Conservation (phyloP, 306 rosid species). For the Prunus salicina region DNA sequence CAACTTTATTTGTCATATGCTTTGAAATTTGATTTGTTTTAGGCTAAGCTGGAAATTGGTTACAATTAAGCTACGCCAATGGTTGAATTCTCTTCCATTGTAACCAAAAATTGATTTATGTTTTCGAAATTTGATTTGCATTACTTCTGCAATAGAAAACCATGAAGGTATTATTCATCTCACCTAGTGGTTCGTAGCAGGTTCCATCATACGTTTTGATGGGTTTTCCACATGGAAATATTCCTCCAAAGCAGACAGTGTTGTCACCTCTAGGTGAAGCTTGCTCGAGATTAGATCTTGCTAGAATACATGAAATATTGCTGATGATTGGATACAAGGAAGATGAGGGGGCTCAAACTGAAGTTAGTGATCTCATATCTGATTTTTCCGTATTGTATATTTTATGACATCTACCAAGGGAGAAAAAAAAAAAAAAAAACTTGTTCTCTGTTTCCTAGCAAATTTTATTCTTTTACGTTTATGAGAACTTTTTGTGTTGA, state of each 20-base stretch:
- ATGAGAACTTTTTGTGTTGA: background rate
- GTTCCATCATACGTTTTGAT: constrained; percentile 60
- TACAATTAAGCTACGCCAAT: too few species aligned
- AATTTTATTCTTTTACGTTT: background rate
- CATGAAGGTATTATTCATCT: constrained; percentile 9
- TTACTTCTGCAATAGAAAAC: background rate
- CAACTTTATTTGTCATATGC: too few species aligned
- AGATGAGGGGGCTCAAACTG: constrained; percentile 88
- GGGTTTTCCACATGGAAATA: constrained; percentile 61
- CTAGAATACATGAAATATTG: constrained; percentile 79
- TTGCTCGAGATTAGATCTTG: constrained; percentile 82
- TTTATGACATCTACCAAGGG: background rate
- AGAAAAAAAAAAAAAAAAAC: constrained; percentile 10
- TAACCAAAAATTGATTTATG: too few species aligned
- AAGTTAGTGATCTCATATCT: constrained; percentile 43
- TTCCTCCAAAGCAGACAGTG: constrained; percentile 45
- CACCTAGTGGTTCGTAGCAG: constrained; percentile 40
- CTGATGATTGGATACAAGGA: constrained; percentile 78
- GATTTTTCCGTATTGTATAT: background rate
- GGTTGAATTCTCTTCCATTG: too few species aligned
- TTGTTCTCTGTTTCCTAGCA: background rate
- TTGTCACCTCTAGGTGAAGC: constrained; percentile 87
- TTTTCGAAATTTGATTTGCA: constrained; percentile 6
- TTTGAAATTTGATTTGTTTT: constrained; percentile 21
- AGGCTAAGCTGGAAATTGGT: background rate